A percentile compares a stretch with the other conserved stretches of the same genome.
phyloP scores from a whole-genome alignment of 106 monocot species.

The Dendrobium nobile region DNA sequence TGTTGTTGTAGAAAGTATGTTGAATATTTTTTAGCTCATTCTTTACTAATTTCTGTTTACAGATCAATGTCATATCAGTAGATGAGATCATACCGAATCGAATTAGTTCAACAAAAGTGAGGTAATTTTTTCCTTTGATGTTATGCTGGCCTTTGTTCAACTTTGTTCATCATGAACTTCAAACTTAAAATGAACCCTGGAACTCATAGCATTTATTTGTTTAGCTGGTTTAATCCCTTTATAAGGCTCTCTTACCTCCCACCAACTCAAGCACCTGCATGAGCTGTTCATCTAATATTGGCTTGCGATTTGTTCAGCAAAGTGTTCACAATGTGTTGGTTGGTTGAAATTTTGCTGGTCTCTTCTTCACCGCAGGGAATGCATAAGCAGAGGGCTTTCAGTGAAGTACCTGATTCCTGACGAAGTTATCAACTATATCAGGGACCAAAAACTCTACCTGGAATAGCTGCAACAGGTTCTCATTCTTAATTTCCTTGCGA shows the following conservation, averaged over 20 bases:
- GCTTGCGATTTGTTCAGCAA: too few relatives aligned
- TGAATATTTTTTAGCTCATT: not conserved
- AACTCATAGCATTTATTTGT: too few relatives aligned
- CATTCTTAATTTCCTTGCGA: too few relatives aligned
- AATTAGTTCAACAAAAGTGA: slow-evolving; percentile 81
- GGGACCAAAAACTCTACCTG: slow-evolving; percentile 36
- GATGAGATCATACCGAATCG: slow-evolving; percentile 87
- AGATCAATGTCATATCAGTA: slow-evolving; percentile 67
- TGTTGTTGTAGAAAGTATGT: too few relatives aligned
- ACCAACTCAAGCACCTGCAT: too few relatives aligned
- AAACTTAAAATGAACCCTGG: too few relatives aligned
- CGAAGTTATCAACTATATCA: slow-evolving; percentile 72
- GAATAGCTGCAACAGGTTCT: not conserved
- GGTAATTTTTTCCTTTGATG: slow-evolving; percentile 30
- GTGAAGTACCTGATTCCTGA: slow-evolving; percentile 62
- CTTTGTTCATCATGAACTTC: too few relatives aligned
- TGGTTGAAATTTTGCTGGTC: not conserved
- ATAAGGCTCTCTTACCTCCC: too few relatives aligned
- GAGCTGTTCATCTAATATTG: too few relatives aligned
- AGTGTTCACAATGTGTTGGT: too few relatives aligned
- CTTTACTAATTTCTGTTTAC: slow-evolving; percentile 12
- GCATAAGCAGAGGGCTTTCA: slow-evolving; percentile 57
- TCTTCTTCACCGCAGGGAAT: slow-evolving; percentile 45
- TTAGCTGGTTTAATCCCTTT: too few relatives aligned
- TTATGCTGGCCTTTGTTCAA: too few relatives aligned